phyloP scores from a whole-genome alignment of 2,329 filamentous ascomycete species.

The Erysiphe pisi region DNA sequence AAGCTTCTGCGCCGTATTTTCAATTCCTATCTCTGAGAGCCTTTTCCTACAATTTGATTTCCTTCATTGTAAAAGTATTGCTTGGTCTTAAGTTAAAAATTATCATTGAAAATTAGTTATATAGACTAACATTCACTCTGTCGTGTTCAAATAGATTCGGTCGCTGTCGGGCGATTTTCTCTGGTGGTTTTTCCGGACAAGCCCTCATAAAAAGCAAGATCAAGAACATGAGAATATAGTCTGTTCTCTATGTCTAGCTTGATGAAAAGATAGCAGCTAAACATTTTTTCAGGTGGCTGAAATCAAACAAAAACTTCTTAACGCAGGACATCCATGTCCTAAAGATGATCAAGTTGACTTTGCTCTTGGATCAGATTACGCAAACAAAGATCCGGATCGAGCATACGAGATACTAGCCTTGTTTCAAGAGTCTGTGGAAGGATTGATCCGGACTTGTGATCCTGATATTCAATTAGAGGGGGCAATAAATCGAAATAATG shows the following conservation, averaged over 20 bases:
- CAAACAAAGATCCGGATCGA: constrained; percentile 59
- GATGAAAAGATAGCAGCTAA: constrained; percentile 22
- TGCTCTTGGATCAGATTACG: constrained; percentile 51
- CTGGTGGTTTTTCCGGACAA: constrained; percentile 53
- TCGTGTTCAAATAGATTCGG: constrained; percentile 40
- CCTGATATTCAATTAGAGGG: constrained; percentile 63
- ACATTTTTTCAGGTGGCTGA: constrained; percentile 41
- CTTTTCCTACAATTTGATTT: too few relatives aligned
- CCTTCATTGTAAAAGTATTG: not conserved
- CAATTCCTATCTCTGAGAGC: not conserved
- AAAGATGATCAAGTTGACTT: constrained; percentile 53
- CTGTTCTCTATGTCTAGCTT: not conserved
- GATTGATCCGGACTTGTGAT: constrained; percentile 64
- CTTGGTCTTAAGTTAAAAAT: not conserved
- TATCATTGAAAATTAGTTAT: not conserved
- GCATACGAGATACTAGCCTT: constrained; percentile 67
- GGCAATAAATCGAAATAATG: constrained; percentile 71
- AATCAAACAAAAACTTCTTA: constrained; percentile 44
- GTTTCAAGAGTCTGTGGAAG: constrained; percentile 69
- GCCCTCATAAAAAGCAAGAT: constrained; percentile 46
- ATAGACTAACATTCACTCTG: constrained; percentile 32
- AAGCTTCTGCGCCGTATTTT: not conserved
- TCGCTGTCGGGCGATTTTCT: constrained; percentile 49
- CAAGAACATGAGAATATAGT: constrained; percentile 45
- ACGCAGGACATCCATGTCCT: constrained; percentile 46